Percentiles rank a stretch among this genome's conserved stretches.
Conservation (phyloP, 352 stramenopile species). For the Blastocystis sp. region DNA sequence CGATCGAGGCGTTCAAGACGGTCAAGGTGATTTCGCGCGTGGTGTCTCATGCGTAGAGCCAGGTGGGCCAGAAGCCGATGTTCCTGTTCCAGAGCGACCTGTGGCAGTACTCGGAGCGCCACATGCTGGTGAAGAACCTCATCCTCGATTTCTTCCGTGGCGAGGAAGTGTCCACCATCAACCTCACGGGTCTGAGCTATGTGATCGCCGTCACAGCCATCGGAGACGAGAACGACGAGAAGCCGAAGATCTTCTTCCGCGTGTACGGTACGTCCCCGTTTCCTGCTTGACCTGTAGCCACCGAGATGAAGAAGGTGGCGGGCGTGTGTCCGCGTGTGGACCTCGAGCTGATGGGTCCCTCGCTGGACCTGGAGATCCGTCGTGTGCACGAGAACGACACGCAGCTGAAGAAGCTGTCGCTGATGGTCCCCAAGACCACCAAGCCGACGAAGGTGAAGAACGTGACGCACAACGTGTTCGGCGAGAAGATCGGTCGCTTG, state of each 20-base stretch:
- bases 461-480: constrained; percentile 94
- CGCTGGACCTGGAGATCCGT: constrained; percentile 85
- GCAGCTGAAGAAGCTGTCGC: constrained; percentile 91
- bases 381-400: constrained; percentile 90
- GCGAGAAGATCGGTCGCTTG: constrained; percentile 95
- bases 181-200: constrained; percentile 93
- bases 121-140: constrained; percentile 76
- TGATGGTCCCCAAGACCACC: constrained; percentile 83
- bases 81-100: constrained; percentile 76
- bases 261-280: constrained; percentile 88
- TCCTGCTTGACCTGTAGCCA: constrained; percentile 87
- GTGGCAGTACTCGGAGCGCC: constrained; percentile 75
- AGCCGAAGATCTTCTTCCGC: constrained; percentile 53
- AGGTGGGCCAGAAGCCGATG: constrained; percentile 61
- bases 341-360: constrained; percentile 87
- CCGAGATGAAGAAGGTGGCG: constrained; percentile 73
- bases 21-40: constrained; percentile 90
- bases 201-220: constrained; percentile 93
- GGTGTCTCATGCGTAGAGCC: constrained; percentile 80
- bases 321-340: constrained; percentile 80
- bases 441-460: constrained; percentile 95
- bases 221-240: constrained; percentile 81
- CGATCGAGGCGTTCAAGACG: constrained; percentile 87
- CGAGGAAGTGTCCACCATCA: constrained; percentile 91
- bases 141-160: constrained; percentile 95